Base-by-base conservation (phyloP, 805 yeast species). In the Monosporozyma yasuniensis region DNA sequence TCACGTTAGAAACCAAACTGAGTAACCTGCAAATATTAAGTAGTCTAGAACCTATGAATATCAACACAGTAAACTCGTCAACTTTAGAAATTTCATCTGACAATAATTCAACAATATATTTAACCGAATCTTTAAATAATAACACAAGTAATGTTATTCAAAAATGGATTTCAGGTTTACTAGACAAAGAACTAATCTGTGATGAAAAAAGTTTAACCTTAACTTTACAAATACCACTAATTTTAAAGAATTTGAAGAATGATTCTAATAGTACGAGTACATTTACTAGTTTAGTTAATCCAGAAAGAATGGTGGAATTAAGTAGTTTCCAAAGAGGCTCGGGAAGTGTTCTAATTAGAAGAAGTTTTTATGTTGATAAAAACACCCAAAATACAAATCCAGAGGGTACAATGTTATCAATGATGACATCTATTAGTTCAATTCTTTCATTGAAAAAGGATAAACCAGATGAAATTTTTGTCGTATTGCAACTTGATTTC, bases 161-260 rank as follows among this genome's bases (percentile, higher is more conserved):
- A 54, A 71, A 71, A 56, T 72, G 76, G 76, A 65, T 70, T 12
- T 63, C 74, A 1, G 74, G 67, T 0, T 47, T 72, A 9, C 61
- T 72, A 39, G 68, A 71, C 48, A 51, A 53, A 44, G 67, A 65
- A 4, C 54, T 69, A 14, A 50, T 52, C 7, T 68, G 70, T 47
- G 54, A 63, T 48, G 60, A 64, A 3, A 37, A 47, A 7, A 60
- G 57, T 44, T 52, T 71, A 23, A 64, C 71, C 2, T 66, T 70
- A 1, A 64, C 70, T 0, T 47, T 69, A 28, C 58, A 60, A n/a
- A 16, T 55, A 8, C 63, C 62, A 2, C 54, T 57, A 4, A 50
- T 57, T 2, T 49, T 55, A 11, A 51, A 48, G 18, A 50, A 51
- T 16, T 39, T 49, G 11, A 16, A 47, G 1, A 11, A 32, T 2